phyloP scores from a whole-genome alignment of 495 filamentous ascomycete genomes.

The Tuber melanosporum region DNA sequence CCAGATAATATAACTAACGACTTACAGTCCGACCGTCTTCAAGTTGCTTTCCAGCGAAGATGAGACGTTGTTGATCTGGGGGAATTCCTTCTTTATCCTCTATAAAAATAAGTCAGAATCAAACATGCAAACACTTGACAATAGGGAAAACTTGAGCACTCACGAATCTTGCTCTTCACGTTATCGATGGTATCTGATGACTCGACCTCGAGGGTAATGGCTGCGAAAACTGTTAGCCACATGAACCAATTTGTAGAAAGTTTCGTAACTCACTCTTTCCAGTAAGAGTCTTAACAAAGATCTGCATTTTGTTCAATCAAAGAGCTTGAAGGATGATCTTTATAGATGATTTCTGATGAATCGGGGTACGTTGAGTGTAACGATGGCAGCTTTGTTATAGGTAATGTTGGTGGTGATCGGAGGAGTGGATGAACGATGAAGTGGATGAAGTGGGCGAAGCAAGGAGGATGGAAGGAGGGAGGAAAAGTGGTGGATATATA shows the following conservation, averaged over 20 bases:
- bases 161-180: slow-evolving; percentile 85
- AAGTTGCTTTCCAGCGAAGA: slow-evolving; percentile 86
- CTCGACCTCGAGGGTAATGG: slow-evolving; percentile 99
- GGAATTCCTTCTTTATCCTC: slow-evolving; percentile 89
- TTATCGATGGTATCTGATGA: slow-evolving; percentile 98
- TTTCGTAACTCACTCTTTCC: slow-evolving; percentile 38
- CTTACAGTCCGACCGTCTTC: slow-evolving; percentile 66
- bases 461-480: slow-evolving; percentile 25
- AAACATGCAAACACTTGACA: not conserved
- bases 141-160: not conserved
- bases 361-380: slow-evolving; percentile 4
- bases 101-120: not conserved
- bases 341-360: slow-evolving; percentile 15
- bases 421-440: slow-evolving; percentile 16
- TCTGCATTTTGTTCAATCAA: slow-evolving; percentile 65
- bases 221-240: slow-evolving; percentile 21
- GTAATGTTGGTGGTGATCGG: slow-evolving; percentile 15
- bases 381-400: slow-evolving; percentile 10
- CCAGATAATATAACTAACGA: slow-evolving; percentile 1
- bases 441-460: slow-evolving; percentile 13
- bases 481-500: slow-evolving; percentile 36
- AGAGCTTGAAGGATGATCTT: not conserved
- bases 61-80: slow-evolving; percentile 81
- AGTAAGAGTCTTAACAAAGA: slow-evolving; percentile 84
- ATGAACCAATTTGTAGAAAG: slow-evolving; percentile 13